Percentiles rank a stretch among this genome's conserved stretches.
These are phyloP conservation scores for Pichia insulana DNA, from an alignment of 805 yeast species.

Conservation along the genomic window DNA sequence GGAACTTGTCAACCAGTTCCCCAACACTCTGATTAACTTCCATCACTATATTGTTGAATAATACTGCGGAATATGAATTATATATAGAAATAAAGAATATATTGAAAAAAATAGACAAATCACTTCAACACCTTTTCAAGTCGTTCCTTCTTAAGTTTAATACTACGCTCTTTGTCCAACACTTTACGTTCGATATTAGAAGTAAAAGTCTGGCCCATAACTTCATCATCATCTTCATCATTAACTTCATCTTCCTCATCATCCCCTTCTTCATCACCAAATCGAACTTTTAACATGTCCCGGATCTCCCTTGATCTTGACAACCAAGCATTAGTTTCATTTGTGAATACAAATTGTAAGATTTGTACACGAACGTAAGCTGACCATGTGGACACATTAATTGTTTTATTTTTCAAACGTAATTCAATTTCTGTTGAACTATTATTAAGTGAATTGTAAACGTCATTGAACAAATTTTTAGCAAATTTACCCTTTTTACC, in stretches of 20 bases:
- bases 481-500: slow-evolving; percentile 57
- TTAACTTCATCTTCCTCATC: slow-evolving; percentile 10
- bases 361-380: slow-evolving; percentile 39
- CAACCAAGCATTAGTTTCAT: slow-evolving; percentile 43
- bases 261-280: slow-evolving; percentile 5
- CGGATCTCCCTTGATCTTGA: slow-evolving; percentile 24
- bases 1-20: neutral
- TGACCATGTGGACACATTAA: slow-evolving; percentile 43
- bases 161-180: slow-evolving; percentile 14
- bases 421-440: slow-evolving; percentile 5
- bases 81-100: no score
- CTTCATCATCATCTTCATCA: neutral
- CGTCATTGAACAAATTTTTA: slow-evolving; percentile 53
- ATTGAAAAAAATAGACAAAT: no score
- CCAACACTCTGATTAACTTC: neutral
- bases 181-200: slow-evolving; percentile 10
- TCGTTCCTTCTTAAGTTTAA: slow-evolving; percentile 13
- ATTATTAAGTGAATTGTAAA: slow-evolving; percentile 37
- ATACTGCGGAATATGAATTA: no score
- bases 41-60: no score
- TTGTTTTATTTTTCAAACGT: slow-evolving; percentile 36
- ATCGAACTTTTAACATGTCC: slow-evolving; percentile 16
- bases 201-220: no score
- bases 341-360: slow-evolving; percentile 43
- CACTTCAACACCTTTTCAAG: neutral